phyloP scores from a whole-genome alignment of 1,284 basidiomycete genomes.

The Taiwanofungus camphoratus region DNA sequence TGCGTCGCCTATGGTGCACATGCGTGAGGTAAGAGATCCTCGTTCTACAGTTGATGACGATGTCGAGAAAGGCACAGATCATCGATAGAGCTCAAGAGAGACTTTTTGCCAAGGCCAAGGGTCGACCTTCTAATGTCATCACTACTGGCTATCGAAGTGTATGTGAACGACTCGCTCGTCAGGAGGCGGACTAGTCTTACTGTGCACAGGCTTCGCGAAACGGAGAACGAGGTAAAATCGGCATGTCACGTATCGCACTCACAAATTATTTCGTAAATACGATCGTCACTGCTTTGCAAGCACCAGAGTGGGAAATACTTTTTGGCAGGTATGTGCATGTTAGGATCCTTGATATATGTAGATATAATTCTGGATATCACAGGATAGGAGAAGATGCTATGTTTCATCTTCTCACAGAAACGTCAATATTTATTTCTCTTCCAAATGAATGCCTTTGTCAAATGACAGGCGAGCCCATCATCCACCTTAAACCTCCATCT shows the following conservation, averaged over 20 bases:
- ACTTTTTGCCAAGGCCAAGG: conserved; percentile 38
- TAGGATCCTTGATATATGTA: conserved; percentile 1
- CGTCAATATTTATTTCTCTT: conserved; percentile 66
- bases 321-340: conserved; percentile 45
- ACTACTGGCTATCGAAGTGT: conserved; percentile 62
- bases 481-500: conserved; percentile 36
- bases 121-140: conserved; percentile 49
- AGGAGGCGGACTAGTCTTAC: neutral
- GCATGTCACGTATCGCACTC: conserved; percentile 33
- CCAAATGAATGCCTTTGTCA: conserved; percentile 81
- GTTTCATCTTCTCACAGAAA: conserved; percentile 67
- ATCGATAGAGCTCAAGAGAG: conserved; percentile 53
- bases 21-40: conserved; percentile 44
- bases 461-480: conserved; percentile 64
- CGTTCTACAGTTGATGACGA: neutral
- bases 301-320: conserved; percentile 61
- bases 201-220: conserved; percentile 20
- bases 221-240: conserved; percentile 23
- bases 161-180: conserved; percentile 16
- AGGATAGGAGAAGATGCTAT: conserved; percentile 72
- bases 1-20: conserved; percentile 39
- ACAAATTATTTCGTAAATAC: conserved; percentile 71
- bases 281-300: conserved; percentile 58
- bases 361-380: conserved; percentile 1
- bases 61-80: conserved; percentile 33